Evolutionary conservation across 2,329 filamentous ascomycete species (phyloP).

Genomic region (Pseudonectria foliicola): DNA sequence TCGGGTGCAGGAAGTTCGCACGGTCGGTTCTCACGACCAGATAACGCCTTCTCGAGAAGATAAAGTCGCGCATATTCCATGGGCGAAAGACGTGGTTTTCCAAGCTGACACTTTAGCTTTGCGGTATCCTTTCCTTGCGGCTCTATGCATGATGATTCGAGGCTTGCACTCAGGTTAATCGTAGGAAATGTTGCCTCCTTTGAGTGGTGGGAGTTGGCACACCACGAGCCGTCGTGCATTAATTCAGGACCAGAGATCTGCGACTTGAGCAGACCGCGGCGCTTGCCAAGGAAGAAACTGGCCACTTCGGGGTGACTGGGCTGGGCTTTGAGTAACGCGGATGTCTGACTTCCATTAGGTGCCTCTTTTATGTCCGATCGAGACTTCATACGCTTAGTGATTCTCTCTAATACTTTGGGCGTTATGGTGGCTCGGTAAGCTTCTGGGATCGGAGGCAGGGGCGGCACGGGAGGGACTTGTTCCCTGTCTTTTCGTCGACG

Average conservation of each 20-base stretch:
- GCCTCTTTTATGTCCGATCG: conserved; percentile 11
- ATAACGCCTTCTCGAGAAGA: conserved; percentile 26
- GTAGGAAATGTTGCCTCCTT: no score
- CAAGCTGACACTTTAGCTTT: conserved; percentile 9
- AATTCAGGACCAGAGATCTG: conserved; percentile 19
- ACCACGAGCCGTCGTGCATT: conserved; percentile 3
- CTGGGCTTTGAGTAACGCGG: conserved; percentile 1
- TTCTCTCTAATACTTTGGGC: conserved; percentile 19
- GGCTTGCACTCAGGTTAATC: no score
- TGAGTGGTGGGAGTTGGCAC: not conserved
- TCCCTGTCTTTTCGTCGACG: conserved; percentile 5
- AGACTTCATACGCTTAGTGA: conserved; percentile 22
- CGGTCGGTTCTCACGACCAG: conserved; percentile 17
- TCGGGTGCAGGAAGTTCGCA: conserved; percentile 25
- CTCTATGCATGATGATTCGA: not conserved
- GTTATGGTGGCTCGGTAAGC: conserved; percentile 16
- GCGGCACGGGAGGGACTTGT: conserved; percentile 18
- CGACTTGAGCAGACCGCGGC: conserved; percentile 12
- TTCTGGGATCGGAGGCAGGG: conserved; percentile 28
- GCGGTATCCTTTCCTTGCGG: conserved; percentile 1
- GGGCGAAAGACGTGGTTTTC: conserved; percentile 28
- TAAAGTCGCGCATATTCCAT: conserved; percentile 34
- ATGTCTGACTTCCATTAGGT: conserved; percentile 1
- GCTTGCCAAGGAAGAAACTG: conserved; percentile 7
- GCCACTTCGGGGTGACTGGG: not conserved